A percentile compares a stretch with the other conserved stretches of the same genome.
Conservation (phyloP, 129 eudicot species). For the Centaurea solstitialis region DNA sequence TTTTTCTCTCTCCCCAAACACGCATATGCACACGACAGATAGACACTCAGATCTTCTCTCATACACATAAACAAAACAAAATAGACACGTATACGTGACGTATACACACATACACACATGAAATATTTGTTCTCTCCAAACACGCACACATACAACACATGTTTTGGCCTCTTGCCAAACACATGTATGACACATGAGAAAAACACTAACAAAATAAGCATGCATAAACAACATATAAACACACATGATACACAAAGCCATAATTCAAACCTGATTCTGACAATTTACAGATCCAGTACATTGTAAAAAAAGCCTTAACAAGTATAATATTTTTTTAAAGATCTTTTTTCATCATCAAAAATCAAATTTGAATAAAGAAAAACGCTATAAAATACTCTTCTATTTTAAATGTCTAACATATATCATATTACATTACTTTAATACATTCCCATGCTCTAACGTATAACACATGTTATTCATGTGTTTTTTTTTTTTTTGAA, state of each 20-base stretch:
- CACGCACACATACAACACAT: neutral
- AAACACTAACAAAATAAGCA: neutral
- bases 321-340: too few species aligned
- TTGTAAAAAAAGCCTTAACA: neutral
- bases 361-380: neutral
- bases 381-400: neutral
- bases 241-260: neutral
- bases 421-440: neutral
- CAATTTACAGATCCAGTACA: neutral
- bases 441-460: neutral
- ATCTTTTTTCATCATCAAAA: neutral
- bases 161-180: neutral
- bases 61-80: neutral
- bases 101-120: neutral
- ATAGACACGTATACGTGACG: neutral
- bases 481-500: neutral
- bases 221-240: neutral
- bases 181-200: neutral
- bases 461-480: neutral
- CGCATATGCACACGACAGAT: neutral
- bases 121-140: neutral
- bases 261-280: neutral
- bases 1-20: neutral
- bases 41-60: neutral
- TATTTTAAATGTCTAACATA: neutral